phyloP scores from a whole-genome alignment of 352 stramenopile genomes.

The Phytophthora pisi region DNA sequence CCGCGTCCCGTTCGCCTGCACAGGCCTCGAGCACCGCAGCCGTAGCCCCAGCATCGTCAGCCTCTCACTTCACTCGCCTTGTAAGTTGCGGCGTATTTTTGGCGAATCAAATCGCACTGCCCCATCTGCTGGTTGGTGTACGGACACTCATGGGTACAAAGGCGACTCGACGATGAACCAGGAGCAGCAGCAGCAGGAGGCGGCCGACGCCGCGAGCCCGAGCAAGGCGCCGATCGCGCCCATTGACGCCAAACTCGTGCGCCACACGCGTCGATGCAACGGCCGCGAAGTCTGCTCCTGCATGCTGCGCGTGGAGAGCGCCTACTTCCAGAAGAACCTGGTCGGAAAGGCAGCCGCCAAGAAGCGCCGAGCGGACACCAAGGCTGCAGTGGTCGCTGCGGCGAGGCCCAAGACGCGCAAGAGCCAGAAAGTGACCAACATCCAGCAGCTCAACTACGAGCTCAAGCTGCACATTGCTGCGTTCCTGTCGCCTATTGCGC shows the following conservation, averaged over 20 bases:
- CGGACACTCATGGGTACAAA: background rate
- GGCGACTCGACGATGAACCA: slow-evolving; percentile 17
- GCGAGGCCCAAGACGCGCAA: slow-evolving; percentile 11
- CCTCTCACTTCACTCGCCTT: background rate
- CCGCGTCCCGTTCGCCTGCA: slow-evolving; percentile 10
- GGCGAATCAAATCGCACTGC: slow-evolving; percentile 12
- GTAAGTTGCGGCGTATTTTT: slow-evolving; percentile 6
- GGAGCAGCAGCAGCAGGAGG: background rate
- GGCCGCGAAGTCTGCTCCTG: slow-evolving; percentile 70
- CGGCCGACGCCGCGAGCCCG: background rate
- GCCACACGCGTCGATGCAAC: slow-evolving; percentile 74
- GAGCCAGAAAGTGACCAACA: slow-evolving; percentile 43
- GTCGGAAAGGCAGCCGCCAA: slow-evolving; percentile 42
- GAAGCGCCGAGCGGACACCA: slow-evolving; percentile 36
- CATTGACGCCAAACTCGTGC: slow-evolving; percentile 27
- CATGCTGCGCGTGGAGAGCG: slow-evolving; percentile 66
- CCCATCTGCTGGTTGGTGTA: slow-evolving; percentile 14
- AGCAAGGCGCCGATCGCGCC: background rate
- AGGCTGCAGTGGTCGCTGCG: background rate
- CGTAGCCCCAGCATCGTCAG: slow-evolving; percentile 14
- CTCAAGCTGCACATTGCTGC: slow-evolving; percentile 52
- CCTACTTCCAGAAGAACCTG: slow-evolving; percentile 73
- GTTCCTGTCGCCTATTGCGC: slow-evolving; percentile 47
- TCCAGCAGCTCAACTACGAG: slow-evolving; percentile 57
- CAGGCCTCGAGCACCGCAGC: background rate